Evolutionary conservation across 345 rosid species (phyloP), one percentile per base, ranked within the genome.

Genomic region (Leavenworthia alabamica): DNA sequence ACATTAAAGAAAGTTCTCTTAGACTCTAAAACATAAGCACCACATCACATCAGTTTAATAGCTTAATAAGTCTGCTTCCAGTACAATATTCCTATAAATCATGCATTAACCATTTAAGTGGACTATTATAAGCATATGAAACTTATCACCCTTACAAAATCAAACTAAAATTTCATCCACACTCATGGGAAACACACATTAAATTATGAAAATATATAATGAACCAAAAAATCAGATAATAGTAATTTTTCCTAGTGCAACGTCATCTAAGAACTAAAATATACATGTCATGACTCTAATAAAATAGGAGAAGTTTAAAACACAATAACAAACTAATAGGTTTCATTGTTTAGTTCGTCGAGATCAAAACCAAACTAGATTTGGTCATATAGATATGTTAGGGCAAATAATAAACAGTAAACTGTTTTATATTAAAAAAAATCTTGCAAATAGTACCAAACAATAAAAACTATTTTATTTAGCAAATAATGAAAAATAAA

Each of bases 131-230:
- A n/a, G n/a, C n/a, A n/a, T n/a, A n/a, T n/a, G n/a, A n/a, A n/a
- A n/a, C n/a, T n/a, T n/a, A 42, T 68, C 17, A 5, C 16, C 37
- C 33, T 24, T 50, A 60, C 55, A 51, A 60, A 41, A 42, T 33
- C 15, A 59, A 7, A 44, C 11, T 45, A 20, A 62, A 54, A 27
- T 28, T 69, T 61, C 52, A 69, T 53, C 68, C 63, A 62, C 32
- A 19, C 50, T 67, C 9, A 22, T 51, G 45, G 66, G 60, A 60
- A 29, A 49, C 60, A 68, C 9, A 32, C n/a, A 20, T 13, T 19
- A 11, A 29, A 14, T 16, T 50, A 26, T 24, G 14, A 51, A n/a
- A 41, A 58, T 50, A 40, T 29, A 40, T 3, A 49, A 29, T 32
- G 14, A 35, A 26, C 23, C 15, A 19, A 45, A 51, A 15, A 17